These are phyloP conservation scores for Pichia manshurica DNA, from an alignment of 805 yeast genomes.

Conservation along the genomic window DNA sequence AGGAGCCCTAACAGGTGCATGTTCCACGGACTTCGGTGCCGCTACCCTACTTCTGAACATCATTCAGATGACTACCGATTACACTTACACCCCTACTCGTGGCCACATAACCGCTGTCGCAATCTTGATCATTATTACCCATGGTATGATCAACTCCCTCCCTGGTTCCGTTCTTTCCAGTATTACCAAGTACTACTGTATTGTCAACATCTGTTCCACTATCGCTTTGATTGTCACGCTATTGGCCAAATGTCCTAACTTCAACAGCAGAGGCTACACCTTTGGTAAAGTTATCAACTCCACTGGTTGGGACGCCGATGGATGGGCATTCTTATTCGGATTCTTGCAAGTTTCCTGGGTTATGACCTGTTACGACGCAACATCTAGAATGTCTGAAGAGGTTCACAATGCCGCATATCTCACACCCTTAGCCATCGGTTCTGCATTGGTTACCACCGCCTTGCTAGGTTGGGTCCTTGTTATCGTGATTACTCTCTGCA, in stretches of 20 bases:
- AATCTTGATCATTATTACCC: conserved; percentile 44
- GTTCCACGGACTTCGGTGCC: conserved; percentile 49
- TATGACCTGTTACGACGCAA: conserved; percentile 52
- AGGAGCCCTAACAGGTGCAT: conserved; percentile 45
- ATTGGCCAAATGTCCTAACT: conserved; percentile 45
- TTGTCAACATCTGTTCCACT: conserved; percentile 43
- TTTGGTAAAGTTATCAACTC: conserved; percentile 42
- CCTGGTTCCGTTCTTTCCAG: conserved; percentile 46
- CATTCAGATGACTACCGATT: conserved; percentile 34
- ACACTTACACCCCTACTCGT: conserved; percentile 36
- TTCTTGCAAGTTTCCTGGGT: conserved; percentile 57
- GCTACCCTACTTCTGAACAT: conserved; percentile 43
- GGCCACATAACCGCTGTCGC: conserved; percentile 46
- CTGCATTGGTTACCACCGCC: conserved; percentile 46
- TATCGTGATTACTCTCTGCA: conserved; percentile 42
- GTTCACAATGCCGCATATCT: conserved; percentile 47
- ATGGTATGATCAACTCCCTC: conserved; percentile 45
- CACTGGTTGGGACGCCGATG: conserved; percentile 47
- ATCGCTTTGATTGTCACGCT: conserved; percentile 48
- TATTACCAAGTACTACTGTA: conserved; percentile 46
- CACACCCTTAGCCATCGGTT: conserved; percentile 55
- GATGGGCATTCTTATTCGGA: conserved; percentile 54
- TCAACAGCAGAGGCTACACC: conserved; percentile 40
- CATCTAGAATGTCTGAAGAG: conserved; percentile 52
- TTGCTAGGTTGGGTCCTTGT: conserved; percentile 44